phyloP scores from a whole-genome alignment of 2,329 filamentous ascomycete species.

The Chaetomiaceae sp. region DNA sequence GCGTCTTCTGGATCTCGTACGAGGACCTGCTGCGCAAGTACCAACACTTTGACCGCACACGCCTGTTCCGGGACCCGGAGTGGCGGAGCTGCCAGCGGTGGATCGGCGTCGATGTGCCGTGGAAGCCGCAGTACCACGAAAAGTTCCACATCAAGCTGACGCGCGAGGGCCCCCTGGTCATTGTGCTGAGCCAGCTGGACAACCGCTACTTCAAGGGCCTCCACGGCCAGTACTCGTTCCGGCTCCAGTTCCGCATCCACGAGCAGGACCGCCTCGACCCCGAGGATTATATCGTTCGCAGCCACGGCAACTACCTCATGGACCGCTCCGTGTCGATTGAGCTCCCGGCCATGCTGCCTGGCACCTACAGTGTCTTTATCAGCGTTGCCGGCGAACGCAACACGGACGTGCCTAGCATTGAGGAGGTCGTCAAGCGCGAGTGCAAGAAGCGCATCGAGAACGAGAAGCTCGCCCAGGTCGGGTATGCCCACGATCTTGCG shows the following conservation, averaged over 20 bases:
- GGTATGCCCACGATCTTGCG: slow-evolving; percentile 64
- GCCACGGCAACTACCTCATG: slow-evolving; percentile 54
- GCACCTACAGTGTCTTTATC: slow-evolving; percentile 70
- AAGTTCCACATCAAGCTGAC: slow-evolving; percentile 50
- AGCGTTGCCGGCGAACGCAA: slow-evolving; percentile 66
- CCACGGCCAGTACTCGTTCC: slow-evolving; percentile 51
- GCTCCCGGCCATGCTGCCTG: slow-evolving; percentile 62
- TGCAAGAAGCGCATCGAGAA: slow-evolving; percentile 63
- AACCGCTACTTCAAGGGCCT: slow-evolving; percentile 54
- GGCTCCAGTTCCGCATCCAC: slow-evolving; percentile 51
- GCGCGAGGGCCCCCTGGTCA: slow-evolving; percentile 45
- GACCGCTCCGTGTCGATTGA: slow-evolving; percentile 72
- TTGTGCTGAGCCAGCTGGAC: slow-evolving; percentile 55
- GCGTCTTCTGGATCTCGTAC: slow-evolving; percentile 59
- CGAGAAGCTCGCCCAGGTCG: slow-evolving; percentile 70
- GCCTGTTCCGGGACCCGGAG: slow-evolving; percentile 49
- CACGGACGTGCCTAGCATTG: slow-evolving; percentile 46
- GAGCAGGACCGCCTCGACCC: slow-evolving; percentile 36
- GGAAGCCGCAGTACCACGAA: slow-evolving; percentile 52
- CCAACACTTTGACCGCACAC: slow-evolving; percentile 53
- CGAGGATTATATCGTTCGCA: slow-evolving; percentile 52
- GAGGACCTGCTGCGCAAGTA: slow-evolving; percentile 55
- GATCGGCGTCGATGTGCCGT: slow-evolving; percentile 45
- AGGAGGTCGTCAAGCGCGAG: slow-evolving; percentile 62
- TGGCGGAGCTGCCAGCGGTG: slow-evolving; percentile 48